Evolutionary conservation across 75 land plant species (phyloP), one percentile per base, ranked within the genome.

Genomic region (Gnetum montanum): DNA sequence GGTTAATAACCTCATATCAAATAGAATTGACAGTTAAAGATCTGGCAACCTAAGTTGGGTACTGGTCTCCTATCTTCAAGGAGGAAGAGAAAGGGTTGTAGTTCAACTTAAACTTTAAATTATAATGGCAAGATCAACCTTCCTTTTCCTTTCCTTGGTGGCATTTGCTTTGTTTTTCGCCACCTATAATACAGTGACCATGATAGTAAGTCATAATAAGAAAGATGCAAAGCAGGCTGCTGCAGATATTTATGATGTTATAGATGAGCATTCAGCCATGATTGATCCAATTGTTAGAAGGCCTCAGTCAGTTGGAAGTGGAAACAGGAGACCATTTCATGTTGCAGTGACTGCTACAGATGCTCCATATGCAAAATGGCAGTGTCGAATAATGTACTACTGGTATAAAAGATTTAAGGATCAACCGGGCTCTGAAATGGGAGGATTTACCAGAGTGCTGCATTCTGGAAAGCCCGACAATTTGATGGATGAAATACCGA

Each of bases 401-500:
- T 87, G 88, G 88, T 91, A 87, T 58, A 80, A 75, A 70, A 73
- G 74, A 46, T 60, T 78, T 46, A 79, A 67, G 46, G 83, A 78
- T 31, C 34, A 64, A 58, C 80, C 84, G n/a, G 83, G 82, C 22
- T 87, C 93, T 1, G 88, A 83, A 34, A 87, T 86, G 97, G 93
- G 93, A 36, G 88, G 78, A 16, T 91, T 87, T 36, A 91, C 97
- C 1, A 45, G 97, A 53, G 57, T 91, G 23, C 69, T 91, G 60
- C 97, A 91, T 66, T 80, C 92, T 0, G 93, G 97, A n/a, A 65
- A 28, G 4, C 57, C 82, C 1, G 93, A 91, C 54, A 58, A 78
- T 66, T 60, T 87, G 56, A 87, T 91, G 93, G 80, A 81, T 4
- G 97, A 91, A 70, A 91, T 91, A 27, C 97, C 93, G 0, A 87